These are phyloP conservation scores for Pyrenopolyporus hunteri DNA, from an alignment of 495 filamentous ascomycete species.

Conservation along the genomic window DNA sequence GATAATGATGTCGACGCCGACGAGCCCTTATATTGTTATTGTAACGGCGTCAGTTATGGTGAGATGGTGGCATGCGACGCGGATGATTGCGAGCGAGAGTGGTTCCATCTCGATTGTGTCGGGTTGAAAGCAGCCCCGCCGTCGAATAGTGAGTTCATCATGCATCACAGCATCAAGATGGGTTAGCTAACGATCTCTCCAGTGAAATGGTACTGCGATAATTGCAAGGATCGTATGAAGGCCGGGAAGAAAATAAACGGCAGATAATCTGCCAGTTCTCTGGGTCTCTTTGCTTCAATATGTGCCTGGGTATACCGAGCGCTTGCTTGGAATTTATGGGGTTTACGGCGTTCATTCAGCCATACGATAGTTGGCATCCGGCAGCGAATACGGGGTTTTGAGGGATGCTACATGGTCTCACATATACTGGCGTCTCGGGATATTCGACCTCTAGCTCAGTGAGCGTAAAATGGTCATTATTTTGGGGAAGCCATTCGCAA, in stretches of 20 bases:
- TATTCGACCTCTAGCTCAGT: slow-evolving; percentile 8
- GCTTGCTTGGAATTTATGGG: slow-evolving; percentile 18
- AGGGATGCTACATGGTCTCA: slow-evolving; percentile 18
- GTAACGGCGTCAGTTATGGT: slow-evolving; percentile 90
- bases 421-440: slow-evolving; percentile 30
- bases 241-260: slow-evolving; percentile 48
- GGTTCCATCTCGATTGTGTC: slow-evolving; percentile 96
- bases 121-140: slow-evolving; percentile 85
- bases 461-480: slow-evolving; percentile 12
- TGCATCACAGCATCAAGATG: background rate
- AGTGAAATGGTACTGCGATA: slow-evolving; percentile 93
- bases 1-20: slow-evolving; percentile 75
- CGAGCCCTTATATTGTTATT: slow-evolving; percentile 91
- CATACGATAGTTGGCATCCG: slow-evolving; percentile 19
- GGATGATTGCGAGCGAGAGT: slow-evolving; percentile 83
- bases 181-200: slow-evolving; percentile 20
- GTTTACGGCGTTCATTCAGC: slow-evolving; percentile 30
- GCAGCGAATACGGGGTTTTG: slow-evolving; percentile 6
- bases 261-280: slow-evolving; percentile 35
- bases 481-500: slow-evolving; percentile 11
- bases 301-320: slow-evolving; percentile 5
- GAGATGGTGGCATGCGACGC: slow-evolving; percentile 99
- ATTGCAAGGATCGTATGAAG: slow-evolving; percentile 78
- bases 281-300: slow-evolving; percentile 7
- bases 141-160: slow-evolving; percentile 71